phyloP scores from a whole-genome alignment of 2,329 filamentous ascomycete species.

The Calonectria multiphialidica region DNA sequence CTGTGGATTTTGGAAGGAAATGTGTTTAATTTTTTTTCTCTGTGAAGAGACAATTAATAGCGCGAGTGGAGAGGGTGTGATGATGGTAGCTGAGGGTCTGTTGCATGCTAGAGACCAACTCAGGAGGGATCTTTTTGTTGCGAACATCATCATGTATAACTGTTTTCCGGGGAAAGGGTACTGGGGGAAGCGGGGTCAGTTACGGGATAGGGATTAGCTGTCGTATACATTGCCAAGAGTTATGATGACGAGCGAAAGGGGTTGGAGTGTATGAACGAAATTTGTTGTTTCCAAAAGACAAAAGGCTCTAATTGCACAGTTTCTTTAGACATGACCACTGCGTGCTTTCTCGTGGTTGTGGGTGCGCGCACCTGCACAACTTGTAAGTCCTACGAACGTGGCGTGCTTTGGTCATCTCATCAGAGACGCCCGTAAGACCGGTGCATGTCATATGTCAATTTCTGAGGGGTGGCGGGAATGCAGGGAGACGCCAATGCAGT shows the following conservation, averaged over 20 bases:
- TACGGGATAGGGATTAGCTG: constrained; percentile 4
- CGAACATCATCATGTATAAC: constrained; percentile 25
- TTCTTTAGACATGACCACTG: neutral
- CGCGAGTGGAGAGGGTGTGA: constrained; percentile 1
- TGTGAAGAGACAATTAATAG: constrained; percentile 9
- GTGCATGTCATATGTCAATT: neutral
- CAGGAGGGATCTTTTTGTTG: constrained; percentile 17
- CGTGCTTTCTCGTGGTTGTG: neutral
- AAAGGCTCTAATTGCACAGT: neutral
- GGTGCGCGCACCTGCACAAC: neutral
- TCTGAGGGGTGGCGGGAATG: too few relatives aligned
- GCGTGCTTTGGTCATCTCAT: neutral
- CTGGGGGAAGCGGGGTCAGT: neutral
- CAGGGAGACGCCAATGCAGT: neutral
- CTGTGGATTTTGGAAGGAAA: constrained; percentile 34
- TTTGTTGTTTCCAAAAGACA: constrained; percentile 17
- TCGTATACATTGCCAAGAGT: constrained; percentile 18
- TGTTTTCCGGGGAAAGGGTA: constrained; percentile 20
- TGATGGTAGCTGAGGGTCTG: constrained; percentile 9
- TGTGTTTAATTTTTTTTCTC: constrained; percentile 17
- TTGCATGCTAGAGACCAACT: constrained; percentile 15
- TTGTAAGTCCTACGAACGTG: neutral
- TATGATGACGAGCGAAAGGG: constrained; percentile 23
- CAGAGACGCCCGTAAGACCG: neutral
- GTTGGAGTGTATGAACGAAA: constrained; percentile 23